phyloP scores from a whole-genome alignment of 2,329 filamentous ascomycete species.

The Diaporthe nobilis region DNA sequence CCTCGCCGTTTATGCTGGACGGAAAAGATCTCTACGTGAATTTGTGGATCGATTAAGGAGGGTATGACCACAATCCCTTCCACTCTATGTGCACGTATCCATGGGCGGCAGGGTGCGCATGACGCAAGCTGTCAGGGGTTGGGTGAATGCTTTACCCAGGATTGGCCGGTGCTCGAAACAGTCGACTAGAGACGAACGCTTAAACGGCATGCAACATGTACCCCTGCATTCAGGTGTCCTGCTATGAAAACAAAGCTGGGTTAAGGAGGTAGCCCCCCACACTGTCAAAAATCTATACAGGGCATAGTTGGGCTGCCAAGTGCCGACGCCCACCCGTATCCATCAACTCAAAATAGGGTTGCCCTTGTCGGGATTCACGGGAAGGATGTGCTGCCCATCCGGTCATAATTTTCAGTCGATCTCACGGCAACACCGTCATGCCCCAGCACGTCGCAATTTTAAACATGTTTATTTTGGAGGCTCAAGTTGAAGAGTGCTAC shows the following conservation, averaged over 20 bases:
- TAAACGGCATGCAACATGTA: not conserved
- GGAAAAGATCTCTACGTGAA: not conserved
- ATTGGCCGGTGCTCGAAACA: slow-evolving; percentile 24
- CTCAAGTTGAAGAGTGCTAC: not conserved
- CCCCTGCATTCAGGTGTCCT: not conserved
- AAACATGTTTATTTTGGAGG: not conserved
- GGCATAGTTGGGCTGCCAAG: not conserved
- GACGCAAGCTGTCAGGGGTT: slow-evolving; percentile 15
- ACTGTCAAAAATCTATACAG: not conserved
- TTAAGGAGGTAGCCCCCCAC: not conserved
- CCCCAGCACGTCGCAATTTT: not conserved
- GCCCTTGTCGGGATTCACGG: not conserved
- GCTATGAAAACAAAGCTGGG: not conserved
- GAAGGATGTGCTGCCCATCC: not conserved
- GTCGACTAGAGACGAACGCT: not conserved
- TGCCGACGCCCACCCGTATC: not conserved
- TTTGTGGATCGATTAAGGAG: not conserved
- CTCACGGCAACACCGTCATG: not conserved
- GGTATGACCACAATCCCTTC: not conserved
- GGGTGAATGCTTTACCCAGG: not conserved
- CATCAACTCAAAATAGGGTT: slow-evolving; percentile 23
- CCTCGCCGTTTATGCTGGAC: not conserved
- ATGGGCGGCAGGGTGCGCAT: not conserved
- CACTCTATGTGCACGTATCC: not conserved
- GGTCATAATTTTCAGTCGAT: not conserved